Conservation (phyloP, 139 green algal species). For the Ettlia oleoabundans region DNA sequence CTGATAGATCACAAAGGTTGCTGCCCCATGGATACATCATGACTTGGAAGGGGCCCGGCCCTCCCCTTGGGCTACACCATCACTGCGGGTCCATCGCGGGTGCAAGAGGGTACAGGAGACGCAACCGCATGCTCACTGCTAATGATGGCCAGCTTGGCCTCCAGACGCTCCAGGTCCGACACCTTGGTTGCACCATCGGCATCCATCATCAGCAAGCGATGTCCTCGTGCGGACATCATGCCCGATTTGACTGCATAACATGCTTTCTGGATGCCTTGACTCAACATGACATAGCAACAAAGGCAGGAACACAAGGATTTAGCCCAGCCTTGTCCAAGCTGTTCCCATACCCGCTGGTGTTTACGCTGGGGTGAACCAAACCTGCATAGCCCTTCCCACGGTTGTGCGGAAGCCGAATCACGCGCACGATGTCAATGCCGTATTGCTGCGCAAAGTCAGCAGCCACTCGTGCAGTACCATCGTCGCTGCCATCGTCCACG, state of each 20-base stretch:
- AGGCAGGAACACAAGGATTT: background rate
- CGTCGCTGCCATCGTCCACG: slow-evolving; percentile 95
- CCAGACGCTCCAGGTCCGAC: slow-evolving; percentile 84
- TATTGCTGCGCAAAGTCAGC: slow-evolving; percentile 69
- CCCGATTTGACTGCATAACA: background rate
- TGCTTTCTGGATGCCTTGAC: background rate
- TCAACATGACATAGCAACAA: background rate
- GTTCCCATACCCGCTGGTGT: background rate
- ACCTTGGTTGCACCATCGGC: slow-evolving; percentile 89
- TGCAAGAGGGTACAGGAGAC: too few relatives aligned
- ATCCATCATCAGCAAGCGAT: slow-evolving; percentile 86
- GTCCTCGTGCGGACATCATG: slow-evolving; percentile 48
- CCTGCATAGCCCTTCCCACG: slow-evolving; percentile 77
- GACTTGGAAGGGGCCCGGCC: background rate
- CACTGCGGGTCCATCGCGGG: too few relatives aligned
- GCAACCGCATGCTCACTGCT: background rate
- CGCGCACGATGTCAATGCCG: slow-evolving; percentile 81
- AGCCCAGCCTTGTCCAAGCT: too few relatives aligned
- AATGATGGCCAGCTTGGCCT: slow-evolving; percentile 60
- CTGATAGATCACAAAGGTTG: background rate
- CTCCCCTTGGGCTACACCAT: background rate
- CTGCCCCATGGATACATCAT: background rate
- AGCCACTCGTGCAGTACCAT: slow-evolving; percentile 74
- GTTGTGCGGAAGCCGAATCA: slow-evolving; percentile 84
- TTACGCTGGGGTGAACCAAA: background rate